Evolutionary conservation across 2,329 filamentous ascomycete genomes (phyloP).

Genomic region (Penicillium sp.): DNA sequence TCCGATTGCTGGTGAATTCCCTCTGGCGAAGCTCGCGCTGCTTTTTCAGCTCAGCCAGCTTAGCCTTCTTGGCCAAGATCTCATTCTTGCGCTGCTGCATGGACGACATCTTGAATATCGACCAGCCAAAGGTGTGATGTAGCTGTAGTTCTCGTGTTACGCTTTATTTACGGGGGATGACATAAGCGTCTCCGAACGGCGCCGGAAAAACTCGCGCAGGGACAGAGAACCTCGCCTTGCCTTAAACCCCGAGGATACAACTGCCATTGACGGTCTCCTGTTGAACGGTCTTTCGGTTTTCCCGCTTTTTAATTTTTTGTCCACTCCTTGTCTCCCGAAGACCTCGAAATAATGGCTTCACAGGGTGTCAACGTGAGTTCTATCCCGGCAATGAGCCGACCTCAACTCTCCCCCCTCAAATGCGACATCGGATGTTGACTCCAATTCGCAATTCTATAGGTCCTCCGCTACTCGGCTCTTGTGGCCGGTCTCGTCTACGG

Average conservation of each 20-base stretch:
- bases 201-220: conserved; percentile 46
- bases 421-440: conserved; percentile 22
- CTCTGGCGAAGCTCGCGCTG: conserved; percentile 81
- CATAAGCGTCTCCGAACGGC: conserved; percentile 36
- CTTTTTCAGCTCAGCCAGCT: conserved; percentile 91
- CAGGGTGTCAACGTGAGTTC: conserved; percentile 66
- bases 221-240: conserved; percentile 36
- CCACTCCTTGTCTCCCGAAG: conserved; percentile 43
- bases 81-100: conserved; percentile 83
- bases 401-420: conserved; percentile 13
- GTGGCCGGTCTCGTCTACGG: conserved; percentile 92
- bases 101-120: conserved; percentile 28
- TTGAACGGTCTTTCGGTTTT: conserved; percentile 32
- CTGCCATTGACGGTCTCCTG: conserved; percentile 40
- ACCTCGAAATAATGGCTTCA: conserved; percentile 58
- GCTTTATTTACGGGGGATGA: conserved; percentile 38
- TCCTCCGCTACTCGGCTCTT: conserved; percentile 95
- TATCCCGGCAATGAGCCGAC: conserved; percentile 14
- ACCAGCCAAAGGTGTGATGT: conserved; percentile 6
- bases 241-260: conserved; percentile 27
- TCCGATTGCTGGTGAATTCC: conserved; percentile 69
- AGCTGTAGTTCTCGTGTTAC: conserved; percentile 13
- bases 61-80: conserved; percentile 93
- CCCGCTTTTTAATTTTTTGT: conserved; percentile 22
- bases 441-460: conserved; percentile 55